These are phyloP conservation scores for Dactylonectria macrodidyma DNA, from an alignment of 2,329 filamentous ascomycete genomes.

Conservation along the genomic window DNA sequence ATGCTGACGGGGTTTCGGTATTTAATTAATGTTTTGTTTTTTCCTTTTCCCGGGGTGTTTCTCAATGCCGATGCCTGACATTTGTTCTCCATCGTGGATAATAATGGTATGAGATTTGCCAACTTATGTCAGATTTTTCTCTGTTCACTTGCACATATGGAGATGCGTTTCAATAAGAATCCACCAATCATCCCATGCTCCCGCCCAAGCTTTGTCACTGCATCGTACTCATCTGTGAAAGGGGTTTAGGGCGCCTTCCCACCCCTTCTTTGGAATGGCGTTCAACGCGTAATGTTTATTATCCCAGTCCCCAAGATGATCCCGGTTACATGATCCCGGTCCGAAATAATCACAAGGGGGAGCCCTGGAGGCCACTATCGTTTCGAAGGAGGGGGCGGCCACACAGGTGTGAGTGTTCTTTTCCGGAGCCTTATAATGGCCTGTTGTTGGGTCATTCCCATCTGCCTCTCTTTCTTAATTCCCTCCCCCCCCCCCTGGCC, in stretches of 20 bases:
- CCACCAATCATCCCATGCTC: neutral
- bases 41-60: no score
- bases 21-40: no score
- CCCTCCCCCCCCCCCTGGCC: neutral
- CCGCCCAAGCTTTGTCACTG: neutral
- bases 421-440: neutral
- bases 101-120: no score
- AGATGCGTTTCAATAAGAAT: neutral
- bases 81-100: no score
- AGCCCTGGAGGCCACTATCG: neutral
- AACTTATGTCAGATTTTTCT: no score
- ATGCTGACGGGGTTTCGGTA: no score
- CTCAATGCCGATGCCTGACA: no score
- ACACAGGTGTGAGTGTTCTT: neutral
- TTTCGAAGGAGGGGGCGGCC: neutral
- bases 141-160: neutral
- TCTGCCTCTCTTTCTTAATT: neutral
- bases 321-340: no score
- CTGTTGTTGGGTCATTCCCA: neutral
- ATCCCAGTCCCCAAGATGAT: neutral
- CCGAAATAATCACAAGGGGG: neutral
- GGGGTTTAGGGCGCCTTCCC: neutral
- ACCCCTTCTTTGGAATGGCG: neutral
- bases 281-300: conserved; percentile 12
- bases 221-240: neutral